Conservation (phyloP, 31 red algal genomes). For the Odonthalia washingtoniensis region DNA sequence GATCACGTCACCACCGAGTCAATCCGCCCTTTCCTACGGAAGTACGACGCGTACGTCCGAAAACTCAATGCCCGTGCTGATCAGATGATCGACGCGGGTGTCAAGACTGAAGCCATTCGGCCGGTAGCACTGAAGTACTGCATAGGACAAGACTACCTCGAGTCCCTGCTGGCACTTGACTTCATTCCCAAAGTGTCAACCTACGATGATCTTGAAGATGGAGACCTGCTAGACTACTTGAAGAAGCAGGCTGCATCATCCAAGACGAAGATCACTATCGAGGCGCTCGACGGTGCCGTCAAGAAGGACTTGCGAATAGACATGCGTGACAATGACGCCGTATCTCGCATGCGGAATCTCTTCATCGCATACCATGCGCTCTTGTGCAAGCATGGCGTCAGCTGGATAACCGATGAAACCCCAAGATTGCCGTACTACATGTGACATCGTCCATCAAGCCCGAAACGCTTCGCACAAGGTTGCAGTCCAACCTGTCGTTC, state of each 20-base stretch:
- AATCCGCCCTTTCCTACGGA: background rate
- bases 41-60: constrained; percentile 10
- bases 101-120: constrained; percentile 20
- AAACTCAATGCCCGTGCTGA: constrained; percentile 1
- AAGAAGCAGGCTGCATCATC: background rate
- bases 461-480: background rate
- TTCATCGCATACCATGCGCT: background rate
- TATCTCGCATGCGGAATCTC: constrained; percentile 16
- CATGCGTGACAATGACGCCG: constrained; percentile 10
- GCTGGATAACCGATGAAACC: constrained; percentile 3
- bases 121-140: constrained; percentile 32
- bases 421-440: constrained; percentile 11
- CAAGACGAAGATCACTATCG: background rate
- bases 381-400: background rate
- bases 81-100: background rate
- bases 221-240: background rate
- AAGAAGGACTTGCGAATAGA: constrained; percentile 11
- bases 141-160: constrained; percentile 7
- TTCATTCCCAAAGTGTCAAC: constrained; percentile 8
- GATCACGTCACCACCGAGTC: background rate
- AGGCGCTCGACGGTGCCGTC: background rate
- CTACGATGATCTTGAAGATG: constrained; percentile 19
- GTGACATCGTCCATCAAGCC: background rate
- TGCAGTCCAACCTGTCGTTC: constrained; percentile 31
- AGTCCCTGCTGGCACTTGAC: constrained; percentile 12